Evolutionary conservation across 2,329 filamentous ascomycete genomes (phyloP).

Genomic region (Phaeosphaeria sp.): DNA sequence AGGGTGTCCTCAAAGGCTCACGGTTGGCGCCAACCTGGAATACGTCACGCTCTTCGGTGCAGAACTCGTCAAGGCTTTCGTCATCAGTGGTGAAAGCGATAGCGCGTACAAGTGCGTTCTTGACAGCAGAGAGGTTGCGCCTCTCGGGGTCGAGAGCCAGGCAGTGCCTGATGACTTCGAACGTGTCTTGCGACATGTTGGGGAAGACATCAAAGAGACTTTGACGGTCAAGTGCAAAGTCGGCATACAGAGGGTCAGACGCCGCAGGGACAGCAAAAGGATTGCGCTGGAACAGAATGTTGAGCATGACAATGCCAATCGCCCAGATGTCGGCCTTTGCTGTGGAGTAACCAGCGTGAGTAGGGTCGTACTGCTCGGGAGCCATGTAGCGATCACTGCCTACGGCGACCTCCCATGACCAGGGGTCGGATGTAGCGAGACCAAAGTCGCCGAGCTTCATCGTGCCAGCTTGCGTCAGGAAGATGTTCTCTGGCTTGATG

Average conservation of each 20-base stretch:
- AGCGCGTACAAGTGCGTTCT: constrained; percentile 77
- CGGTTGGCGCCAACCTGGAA: constrained; percentile 84
- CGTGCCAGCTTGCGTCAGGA: constrained; percentile 81
- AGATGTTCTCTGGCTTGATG: constrained; percentile 99
- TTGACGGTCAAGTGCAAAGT: constrained; percentile 92
- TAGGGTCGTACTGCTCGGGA: constrained; percentile 94
- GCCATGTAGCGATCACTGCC: constrained; percentile 99
- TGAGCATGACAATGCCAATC: constrained; percentile 93
- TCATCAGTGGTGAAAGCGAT: constrained; percentile 94
- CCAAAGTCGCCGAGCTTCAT: constrained; percentile 99
- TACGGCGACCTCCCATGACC: constrained; percentile 91
- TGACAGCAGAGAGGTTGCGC: constrained; percentile 79
- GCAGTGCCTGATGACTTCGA: constrained; percentile 88
- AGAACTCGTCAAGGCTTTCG: constrained; percentile 92
- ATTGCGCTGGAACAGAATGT: constrained; percentile 95
- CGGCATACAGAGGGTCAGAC: constrained; percentile 89
- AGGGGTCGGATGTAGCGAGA: constrained; percentile 84
- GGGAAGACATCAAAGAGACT: constrained; percentile 98
- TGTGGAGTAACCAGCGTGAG: constrained; percentile 86
- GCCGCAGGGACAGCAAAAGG: constrained; percentile 91
- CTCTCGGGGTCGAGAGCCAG: constrained; percentile 90
- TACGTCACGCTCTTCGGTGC: constrained; percentile 77
- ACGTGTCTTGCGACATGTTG: constrained; percentile 98
- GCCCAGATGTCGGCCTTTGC: constrained; percentile 96
- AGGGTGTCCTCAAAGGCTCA: constrained; percentile 93